Conservation (phyloP, 164 flowering plant species). For the Houttuynia cordata region DNA sequence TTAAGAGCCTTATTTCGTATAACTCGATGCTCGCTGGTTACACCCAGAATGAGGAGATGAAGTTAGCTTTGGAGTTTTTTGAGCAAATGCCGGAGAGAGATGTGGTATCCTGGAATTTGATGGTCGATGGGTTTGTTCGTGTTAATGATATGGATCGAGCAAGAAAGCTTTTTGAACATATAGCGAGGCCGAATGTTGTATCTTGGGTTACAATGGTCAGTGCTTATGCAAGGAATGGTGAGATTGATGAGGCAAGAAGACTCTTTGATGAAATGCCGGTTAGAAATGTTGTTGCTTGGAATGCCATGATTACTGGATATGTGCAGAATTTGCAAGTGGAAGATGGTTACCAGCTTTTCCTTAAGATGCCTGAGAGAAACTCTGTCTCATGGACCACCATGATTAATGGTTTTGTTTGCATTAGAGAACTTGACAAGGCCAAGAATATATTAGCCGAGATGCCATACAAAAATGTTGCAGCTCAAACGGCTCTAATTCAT, state of each 20-base stretch:
- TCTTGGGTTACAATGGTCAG: constrained; percentile 16
- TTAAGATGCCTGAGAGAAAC: constrained; percentile 8
- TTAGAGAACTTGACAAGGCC: constrained; percentile 8
- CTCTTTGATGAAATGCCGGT: constrained; percentile 8
- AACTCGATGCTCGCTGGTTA: constrained; percentile 14
- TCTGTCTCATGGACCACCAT: constrained; percentile 12
- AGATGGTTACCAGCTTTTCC: constrained; percentile 6
- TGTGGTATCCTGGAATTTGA: constrained; percentile 14
- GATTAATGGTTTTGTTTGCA: constrained; percentile 12
- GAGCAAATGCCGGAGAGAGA: constrained; percentile 8
- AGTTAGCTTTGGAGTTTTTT: constrained; percentile 8
- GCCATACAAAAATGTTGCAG: constrained; percentile 11
- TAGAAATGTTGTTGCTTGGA: constrained; percentile 15
- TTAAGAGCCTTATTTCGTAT: constrained; percentile 7
- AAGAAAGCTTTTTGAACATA: constrained; percentile 2
- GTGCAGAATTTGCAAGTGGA: constrained; percentile 7
- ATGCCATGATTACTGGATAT: constrained; percentile 14
- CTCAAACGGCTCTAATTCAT: constrained; percentile 9
- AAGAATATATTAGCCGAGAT: constrained; percentile 8
- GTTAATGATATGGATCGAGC: constrained; percentile 11
- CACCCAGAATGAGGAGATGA: constrained; percentile 11
- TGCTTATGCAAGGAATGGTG: constrained; percentile 11
- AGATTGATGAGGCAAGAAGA: constrained; percentile 2
- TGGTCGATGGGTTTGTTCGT: constrained; percentile 13
- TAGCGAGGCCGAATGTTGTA: constrained; percentile 8